Evolutionary conservation across 2,329 filamentous ascomycete species (phyloP).

Genomic region (Periconia sp.): DNA sequence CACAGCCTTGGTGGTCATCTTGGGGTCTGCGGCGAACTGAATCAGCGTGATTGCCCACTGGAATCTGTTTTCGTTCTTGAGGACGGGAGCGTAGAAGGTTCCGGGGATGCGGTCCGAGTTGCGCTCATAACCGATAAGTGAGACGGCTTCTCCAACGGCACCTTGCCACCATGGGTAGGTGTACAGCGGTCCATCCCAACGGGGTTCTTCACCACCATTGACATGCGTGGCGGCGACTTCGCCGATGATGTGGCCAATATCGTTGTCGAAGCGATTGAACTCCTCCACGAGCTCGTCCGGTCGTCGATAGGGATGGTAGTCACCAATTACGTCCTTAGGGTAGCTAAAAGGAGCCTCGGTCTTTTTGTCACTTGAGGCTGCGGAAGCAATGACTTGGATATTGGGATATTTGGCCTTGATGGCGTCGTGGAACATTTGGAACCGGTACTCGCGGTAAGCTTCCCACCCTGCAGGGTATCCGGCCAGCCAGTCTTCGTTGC

Average conservation of each 20-base stretch:
- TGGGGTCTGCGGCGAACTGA: conserved; percentile 44
- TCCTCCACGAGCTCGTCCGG: conserved; percentile 46
- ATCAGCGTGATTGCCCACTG: conserved; percentile 44
- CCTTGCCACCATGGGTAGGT: conserved; percentile 52
- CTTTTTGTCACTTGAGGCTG: background rate
- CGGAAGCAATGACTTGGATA: conserved; percentile 26
- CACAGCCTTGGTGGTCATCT: conserved; percentile 28
- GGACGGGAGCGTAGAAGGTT: conserved; percentile 40
- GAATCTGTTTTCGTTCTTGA: conserved; percentile 39
- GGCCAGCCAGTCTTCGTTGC: conserved; percentile 26
- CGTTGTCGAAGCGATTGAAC: conserved; percentile 48
- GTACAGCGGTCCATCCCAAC: conserved; percentile 28
- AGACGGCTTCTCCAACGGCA: conserved; percentile 66
- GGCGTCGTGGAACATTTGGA: conserved; percentile 17
- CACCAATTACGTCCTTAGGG: conserved; percentile 20
- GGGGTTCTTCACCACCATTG: conserved; percentile 26
- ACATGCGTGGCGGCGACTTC: conserved; percentile 40
- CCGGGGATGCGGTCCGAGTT: conserved; percentile 63
- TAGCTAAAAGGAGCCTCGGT: background rate
- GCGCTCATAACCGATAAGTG: conserved; percentile 65
- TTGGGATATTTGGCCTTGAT: conserved; percentile 23
- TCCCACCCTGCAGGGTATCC: background rate
- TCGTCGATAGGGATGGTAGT: conserved; percentile 50
- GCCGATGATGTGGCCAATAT: conserved; percentile 32
- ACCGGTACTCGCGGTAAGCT: conserved; percentile 19